phyloP scores from a whole-genome alignment of 352 stramenopile genomes.

The Pythium brachiatum region DNA sequence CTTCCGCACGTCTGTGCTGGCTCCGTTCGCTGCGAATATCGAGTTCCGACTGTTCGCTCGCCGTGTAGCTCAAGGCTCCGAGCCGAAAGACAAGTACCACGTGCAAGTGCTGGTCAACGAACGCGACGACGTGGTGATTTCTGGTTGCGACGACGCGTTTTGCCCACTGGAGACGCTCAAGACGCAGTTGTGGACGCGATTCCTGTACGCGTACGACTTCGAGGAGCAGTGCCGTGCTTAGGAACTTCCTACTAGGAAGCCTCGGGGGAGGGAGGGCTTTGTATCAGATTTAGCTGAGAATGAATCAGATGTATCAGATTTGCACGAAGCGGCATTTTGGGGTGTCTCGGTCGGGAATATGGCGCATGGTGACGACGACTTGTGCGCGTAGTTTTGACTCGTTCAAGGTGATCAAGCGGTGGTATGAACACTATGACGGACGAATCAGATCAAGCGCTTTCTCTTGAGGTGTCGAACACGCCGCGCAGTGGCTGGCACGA shows the following conservation, averaged over 20 bases:
- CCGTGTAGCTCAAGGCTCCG: neutral
- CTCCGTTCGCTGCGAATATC: conserved; percentile 74
- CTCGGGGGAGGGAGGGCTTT: no score
- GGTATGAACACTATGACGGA: neutral
- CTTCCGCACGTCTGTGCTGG: conserved; percentile 53
- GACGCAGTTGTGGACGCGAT: conserved; percentile 34
- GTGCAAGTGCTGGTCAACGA: conserved; percentile 42
- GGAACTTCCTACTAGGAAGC: no score
- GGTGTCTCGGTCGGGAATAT: neutral
- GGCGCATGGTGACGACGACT: neutral
- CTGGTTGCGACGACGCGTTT: conserved; percentile 42
- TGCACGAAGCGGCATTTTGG: conserved; percentile 1
- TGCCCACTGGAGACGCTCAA: conserved; percentile 48
- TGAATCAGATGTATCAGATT: conserved; percentile 13
- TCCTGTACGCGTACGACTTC: conserved; percentile 40
- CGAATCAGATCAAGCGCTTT: neutral
- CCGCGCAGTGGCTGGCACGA: neutral
- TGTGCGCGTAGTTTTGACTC: neutral
- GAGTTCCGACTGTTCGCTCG: conserved; percentile 56
- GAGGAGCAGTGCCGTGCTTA: conserved; percentile 30
- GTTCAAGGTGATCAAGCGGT: neutral
- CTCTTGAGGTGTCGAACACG: conserved; percentile 1
- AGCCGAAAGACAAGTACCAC: conserved; percentile 10
- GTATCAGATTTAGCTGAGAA: conserved; percentile 6
- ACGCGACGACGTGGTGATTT: conserved; percentile 29